Evolutionary conservation across 2,329 filamentous ascomycete species (phyloP).

Genomic region (Fusarium cyanostomum): DNA sequence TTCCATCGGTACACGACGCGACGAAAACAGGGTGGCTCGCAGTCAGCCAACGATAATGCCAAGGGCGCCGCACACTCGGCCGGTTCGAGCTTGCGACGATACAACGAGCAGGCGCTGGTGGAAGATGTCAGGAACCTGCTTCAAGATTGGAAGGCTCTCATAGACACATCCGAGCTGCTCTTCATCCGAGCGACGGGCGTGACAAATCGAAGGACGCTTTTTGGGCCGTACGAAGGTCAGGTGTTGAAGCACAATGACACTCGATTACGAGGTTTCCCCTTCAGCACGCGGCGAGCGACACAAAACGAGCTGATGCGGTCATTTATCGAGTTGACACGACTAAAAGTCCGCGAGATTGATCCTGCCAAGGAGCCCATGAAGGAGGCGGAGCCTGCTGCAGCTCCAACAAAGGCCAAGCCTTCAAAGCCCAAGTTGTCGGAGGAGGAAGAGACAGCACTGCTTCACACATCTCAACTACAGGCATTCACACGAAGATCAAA

Average conservation of each 20-base stretch:
- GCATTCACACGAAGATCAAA: slow-evolving; percentile 90
- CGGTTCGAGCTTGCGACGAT: slow-evolving; percentile 86
- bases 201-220: slow-evolving; percentile 86
- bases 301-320: slow-evolving; percentile 94
- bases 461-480: slow-evolving; percentile 91
- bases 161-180: slow-evolving; percentile 84
- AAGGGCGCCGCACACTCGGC: slow-evolving; percentile 95
- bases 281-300: slow-evolving; percentile 89
- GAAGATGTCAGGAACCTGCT: slow-evolving; percentile 88
- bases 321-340: slow-evolving; percentile 90
- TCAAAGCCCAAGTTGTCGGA: slow-evolving; percentile 75
- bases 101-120: slow-evolving; percentile 90
- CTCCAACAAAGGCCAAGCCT: slow-evolving; percentile 57
- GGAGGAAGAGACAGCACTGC: slow-evolving; percentile 81
- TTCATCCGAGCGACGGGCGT: slow-evolving; percentile 91
- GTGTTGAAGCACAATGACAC: slow-evolving; percentile 82
- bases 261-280: slow-evolving; percentile 87
- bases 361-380: slow-evolving; percentile 66
- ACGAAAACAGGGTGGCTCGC: slow-evolving; percentile 93
- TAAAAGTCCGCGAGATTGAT: slow-evolving; percentile 84
- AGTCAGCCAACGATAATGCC: slow-evolving; percentile 93
- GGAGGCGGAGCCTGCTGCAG: slow-evolving; percentile 49
- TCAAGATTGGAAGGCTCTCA: slow-evolving; percentile 83
- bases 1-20: slow-evolving; percentile 98
- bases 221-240: slow-evolving; percentile 90